Evolutionary conservation across 1,139 yeast species (phyloP).

Genomic region (Hyphopichia fennica): DNA sequence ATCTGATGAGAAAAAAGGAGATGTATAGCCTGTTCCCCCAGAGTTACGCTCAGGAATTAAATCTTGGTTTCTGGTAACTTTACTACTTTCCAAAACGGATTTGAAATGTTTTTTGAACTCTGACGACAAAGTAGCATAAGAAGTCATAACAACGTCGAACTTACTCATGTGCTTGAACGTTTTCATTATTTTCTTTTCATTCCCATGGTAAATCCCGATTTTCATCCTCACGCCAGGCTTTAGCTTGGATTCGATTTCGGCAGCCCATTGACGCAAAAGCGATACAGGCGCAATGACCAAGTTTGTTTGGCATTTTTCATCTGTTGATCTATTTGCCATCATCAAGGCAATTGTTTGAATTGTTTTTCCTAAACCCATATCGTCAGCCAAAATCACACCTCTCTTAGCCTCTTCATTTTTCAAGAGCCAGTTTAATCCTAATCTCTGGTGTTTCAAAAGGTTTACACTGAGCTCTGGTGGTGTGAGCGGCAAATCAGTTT

Average conservation of each 20-base stretch:
- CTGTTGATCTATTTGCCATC: slow-evolving; percentile 50
- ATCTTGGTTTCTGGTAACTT: slow-evolving; percentile 21
- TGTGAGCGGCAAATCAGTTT: slow-evolving; percentile 52
- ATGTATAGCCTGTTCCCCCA: slow-evolving; percentile 50
- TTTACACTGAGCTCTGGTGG: slow-evolving; percentile 69
- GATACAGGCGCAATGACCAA: slow-evolving; percentile 85
- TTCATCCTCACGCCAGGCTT: slow-evolving; percentile 46
- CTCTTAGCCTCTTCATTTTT: slow-evolving; percentile 60
- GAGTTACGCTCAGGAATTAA: slow-evolving; percentile 39
- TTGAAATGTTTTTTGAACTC: slow-evolving; percentile 66
- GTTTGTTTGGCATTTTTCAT: slow-evolving; percentile 50
- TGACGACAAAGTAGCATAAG: slow-evolving; percentile 71
- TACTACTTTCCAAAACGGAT: slow-evolving; percentile 29
- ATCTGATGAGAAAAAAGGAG: slow-evolving; percentile 66
- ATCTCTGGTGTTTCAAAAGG: slow-evolving; percentile 78
- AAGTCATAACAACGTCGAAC: slow-evolving; percentile 76
- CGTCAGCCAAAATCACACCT: slow-evolving; percentile 90
- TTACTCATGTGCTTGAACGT: slow-evolving; percentile 47
- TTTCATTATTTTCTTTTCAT: slow-evolving; percentile 35
- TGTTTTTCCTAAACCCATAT: slow-evolving; percentile 94
- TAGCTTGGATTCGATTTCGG: slow-evolving; percentile 66
- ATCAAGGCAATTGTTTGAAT: slow-evolving; percentile 77
- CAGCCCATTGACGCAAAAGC: slow-evolving; percentile 78
- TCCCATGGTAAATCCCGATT: slow-evolving; percentile 64
- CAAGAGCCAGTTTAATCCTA: slow-evolving; percentile 81